Conservation (phyloP, 164 flowering plant genomes). For the Umbellularia californica region DNA sequence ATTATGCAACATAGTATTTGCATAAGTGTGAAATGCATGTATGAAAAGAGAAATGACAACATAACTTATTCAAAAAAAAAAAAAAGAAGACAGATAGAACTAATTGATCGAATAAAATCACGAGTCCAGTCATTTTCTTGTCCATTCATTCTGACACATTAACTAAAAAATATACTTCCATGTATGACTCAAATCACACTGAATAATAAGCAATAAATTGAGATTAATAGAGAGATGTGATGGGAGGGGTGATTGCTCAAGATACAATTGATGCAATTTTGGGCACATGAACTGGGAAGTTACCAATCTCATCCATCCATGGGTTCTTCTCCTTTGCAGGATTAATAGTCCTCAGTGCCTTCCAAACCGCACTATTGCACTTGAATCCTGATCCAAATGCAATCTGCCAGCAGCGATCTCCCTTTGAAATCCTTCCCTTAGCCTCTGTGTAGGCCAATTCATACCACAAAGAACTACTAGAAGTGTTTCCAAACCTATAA, state of each 20-base stretch:
- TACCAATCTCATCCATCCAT: conserved; percentile 73
- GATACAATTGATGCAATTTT: conserved; percentile 25
- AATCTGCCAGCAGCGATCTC: conserved; percentile 80
- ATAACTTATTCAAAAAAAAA: no score
- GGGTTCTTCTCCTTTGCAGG: conserved; percentile 67
- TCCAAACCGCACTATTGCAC: conserved; percentile 88
- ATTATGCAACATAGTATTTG: no score
- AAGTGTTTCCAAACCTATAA: conserved; percentile 75
- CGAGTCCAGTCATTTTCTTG: no score
- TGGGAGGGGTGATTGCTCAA: neutral
- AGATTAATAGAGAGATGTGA: no score
- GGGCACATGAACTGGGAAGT: conserved; percentile 66
- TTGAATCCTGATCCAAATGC: conserved; percentile 88
- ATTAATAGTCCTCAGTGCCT: conserved; percentile 46
- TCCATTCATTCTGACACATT: no score
- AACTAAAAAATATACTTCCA: no score
- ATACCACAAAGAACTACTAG: conserved; percentile 80
- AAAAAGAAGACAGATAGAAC: no score
- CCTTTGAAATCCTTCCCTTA: conserved; percentile 65
- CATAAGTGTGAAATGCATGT: no score
- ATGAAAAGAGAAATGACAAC: no score
- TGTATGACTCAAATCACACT: no score
- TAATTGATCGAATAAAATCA: no score
- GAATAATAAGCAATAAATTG: no score
- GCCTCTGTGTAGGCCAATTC: conserved; percentile 75